Base-by-base conservation (phyloP, 2,329 filamentous ascomycete genomes). In the Colletotrichum sp. region DNA sequence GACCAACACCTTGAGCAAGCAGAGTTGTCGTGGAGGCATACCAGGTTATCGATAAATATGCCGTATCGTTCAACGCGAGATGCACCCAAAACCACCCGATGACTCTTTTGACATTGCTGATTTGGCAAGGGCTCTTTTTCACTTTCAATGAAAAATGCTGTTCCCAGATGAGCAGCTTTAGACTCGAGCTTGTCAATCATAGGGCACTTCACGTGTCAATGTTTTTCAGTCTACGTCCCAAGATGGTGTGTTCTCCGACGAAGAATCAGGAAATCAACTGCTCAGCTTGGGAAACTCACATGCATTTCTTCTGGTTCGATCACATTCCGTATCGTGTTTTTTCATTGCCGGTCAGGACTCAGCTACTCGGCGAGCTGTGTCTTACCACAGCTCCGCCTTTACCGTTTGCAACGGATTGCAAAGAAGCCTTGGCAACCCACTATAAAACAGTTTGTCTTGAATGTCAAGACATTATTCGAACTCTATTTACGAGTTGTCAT, bases 11-110 rank as follows among this genome's bases (percentile, higher is more conserved):
- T 44, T 7, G 44, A 49, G 44, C n/a, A 21, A 49, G 44, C 18
- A 49, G 44, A 13, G n/a, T 7, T 21, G 10, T 21, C 1, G n/a
- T 13, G 44, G 18, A 1, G 44, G n/a, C 1, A 49, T 12, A 49
- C 44, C 12, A n/a, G 10, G 10, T 13, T 3, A 21, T 49, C 10
- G 44, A 3, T 49, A 0, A 21, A 49, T 1, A 49, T 13, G 44
- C 0, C n/a, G 0, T 0, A 21, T 21, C 0, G n/a, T 49, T 49
- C 0, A 21, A 21, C 8, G 18, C 12, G n/a, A 21, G n/a, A 12
- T 13, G 0, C 44, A 49, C 10, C 18, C 18, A 10, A 44, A n/a
- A n/a, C 9, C 39, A 44, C 9, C 18, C 3, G 18, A 44, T 44
- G 18, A n/a, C 9, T 0, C 0, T 2, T n/a, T 44, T 10, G 39